Conservation (phyloP, 306 rosid genomes). For the Rubus parviflorus region DNA sequence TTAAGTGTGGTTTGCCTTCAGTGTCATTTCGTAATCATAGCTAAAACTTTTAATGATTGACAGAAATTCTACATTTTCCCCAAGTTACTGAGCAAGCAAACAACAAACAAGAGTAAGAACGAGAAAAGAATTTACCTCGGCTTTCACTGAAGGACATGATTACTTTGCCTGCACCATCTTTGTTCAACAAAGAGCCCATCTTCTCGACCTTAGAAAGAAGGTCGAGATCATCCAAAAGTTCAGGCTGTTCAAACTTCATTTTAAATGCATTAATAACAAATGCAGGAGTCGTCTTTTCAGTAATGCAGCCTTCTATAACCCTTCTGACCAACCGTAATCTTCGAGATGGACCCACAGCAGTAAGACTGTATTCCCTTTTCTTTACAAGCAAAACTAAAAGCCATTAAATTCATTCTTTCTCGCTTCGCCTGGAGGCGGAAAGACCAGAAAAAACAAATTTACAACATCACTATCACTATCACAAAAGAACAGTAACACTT, state of each 20-base stretch:
- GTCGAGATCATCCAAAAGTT: no score
- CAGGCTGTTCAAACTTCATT: no score
- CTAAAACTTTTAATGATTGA: no score
- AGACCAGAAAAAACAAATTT: not conserved
- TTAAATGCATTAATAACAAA: not conserved
- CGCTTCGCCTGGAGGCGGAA: not conserved
- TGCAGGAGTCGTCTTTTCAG: not conserved
- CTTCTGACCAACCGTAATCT: not conserved
- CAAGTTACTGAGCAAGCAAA: not conserved
- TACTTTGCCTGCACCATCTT: not conserved
- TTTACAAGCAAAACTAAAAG: not conserved
- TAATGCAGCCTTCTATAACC: not conserved
- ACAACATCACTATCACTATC: not conserved
- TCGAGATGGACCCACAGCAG: not conserved
- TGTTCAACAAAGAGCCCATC: not conserved
- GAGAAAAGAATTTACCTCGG: not conserved
- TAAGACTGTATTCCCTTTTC: not conserved
- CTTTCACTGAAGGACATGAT: not conserved
- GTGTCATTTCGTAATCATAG: no score
- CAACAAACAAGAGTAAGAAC: not conserved
- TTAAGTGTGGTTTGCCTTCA: no score
- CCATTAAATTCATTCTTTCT: not conserved
- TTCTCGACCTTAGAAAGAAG: not conserved
- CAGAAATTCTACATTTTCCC: not conserved
- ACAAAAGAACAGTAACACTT: not conserved